A percentile compares a stretch with the other conserved stretches of the same genome.
These are phyloP conservation scores for Cladosporium colombiae DNA, from an alignment of 2,329 filamentous ascomycete genomes.

Conservation along the genomic window DNA sequence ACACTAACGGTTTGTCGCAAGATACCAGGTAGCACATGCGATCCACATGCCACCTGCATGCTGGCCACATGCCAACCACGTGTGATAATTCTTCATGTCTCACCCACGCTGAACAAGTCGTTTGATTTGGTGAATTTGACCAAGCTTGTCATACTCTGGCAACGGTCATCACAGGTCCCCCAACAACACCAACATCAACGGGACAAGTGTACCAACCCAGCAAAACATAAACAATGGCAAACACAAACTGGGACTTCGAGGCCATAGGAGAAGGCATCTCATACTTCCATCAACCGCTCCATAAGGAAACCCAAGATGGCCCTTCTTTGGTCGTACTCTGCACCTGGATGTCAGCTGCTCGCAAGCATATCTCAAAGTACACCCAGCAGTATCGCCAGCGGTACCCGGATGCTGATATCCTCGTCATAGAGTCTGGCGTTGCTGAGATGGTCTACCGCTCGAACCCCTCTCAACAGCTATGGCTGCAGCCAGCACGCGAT, in stretches of 20 bases:
- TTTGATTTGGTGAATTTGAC: background rate
- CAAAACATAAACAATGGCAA: background rate
- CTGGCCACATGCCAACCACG: background rate
- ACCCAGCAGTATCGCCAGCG: slow-evolving; percentile 31
- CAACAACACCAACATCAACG: background rate
- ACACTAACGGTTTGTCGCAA: background rate
- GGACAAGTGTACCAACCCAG: background rate
- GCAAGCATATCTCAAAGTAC: slow-evolving; percentile 38
- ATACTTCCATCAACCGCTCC: background rate
- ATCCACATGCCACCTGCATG: background rate
- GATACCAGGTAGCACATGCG: background rate
- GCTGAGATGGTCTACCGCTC: slow-evolving; percentile 26
- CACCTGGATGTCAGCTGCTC: slow-evolving; percentile 36
- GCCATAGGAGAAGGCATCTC: background rate
- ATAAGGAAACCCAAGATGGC: background rate
- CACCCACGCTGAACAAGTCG: background rate
- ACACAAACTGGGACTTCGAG: background rate
- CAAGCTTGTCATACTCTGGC: background rate
- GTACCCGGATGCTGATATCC: slow-evolving; percentile 32
- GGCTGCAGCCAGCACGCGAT: slow-evolving; percentile 24
- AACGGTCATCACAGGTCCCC: background rate
- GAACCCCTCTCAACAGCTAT: slow-evolving; percentile 16
- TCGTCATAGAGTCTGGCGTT: slow-evolving; percentile 33
- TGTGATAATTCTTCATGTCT: background rate
- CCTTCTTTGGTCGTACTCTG: slow-evolving; percentile 40